These are phyloP conservation scores for Solanum lycopersicoides DNA, from an alignment of 257 asterid species.

Conservation along the genomic window DNA sequence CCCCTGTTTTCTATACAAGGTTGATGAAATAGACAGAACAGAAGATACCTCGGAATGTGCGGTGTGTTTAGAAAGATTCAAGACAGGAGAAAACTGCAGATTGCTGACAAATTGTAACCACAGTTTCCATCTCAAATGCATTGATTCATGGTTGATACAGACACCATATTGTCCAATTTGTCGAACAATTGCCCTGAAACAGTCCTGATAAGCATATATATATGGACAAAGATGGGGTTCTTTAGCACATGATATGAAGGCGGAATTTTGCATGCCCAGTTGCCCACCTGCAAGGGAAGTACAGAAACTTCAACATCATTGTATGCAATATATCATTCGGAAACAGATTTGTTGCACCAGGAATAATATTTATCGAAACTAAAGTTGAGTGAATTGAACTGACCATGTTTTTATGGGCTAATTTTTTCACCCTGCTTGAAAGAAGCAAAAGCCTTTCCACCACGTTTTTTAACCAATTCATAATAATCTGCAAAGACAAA, in stretches of 20 bases:
- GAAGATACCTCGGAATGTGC: background rate
- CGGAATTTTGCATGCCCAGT: slow-evolving; percentile 98
- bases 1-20: background rate
- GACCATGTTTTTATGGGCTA: no score
- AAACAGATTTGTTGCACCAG: no score
- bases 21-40: background rate
- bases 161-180: background rate
- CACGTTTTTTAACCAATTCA: no score
- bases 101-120: no score
- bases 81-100: background rate
- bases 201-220: background rate
- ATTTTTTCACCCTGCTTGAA: no score
- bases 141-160: background rate
- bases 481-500: no score
- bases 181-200: background rate
- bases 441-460: no score
- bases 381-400: no score
- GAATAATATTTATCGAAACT: no score
- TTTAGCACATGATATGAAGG: background rate
- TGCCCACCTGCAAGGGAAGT: slow-evolving; percentile 51
- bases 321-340: background rate
- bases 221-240: background rate
- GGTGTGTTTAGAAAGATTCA: no score
- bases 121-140: background rate
- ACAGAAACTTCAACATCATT: background rate